Evolutionary conservation across 2,329 filamentous ascomycete species (phyloP).

Genomic region (Colletotrichum coccodes): DNA sequence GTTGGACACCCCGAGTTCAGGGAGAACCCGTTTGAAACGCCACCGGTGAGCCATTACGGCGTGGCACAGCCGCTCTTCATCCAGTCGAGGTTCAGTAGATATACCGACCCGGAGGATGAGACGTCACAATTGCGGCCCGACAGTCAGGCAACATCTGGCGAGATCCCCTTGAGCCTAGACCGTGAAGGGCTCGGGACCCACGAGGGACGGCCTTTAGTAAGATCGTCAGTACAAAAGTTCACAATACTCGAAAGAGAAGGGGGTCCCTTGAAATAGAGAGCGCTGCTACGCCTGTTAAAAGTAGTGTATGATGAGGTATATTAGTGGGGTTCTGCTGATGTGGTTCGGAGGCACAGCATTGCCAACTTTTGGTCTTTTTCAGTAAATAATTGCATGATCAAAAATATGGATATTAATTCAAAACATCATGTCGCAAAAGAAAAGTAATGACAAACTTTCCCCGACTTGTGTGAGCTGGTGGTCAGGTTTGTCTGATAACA

Average conservation of each 20-base stretch:
- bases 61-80: conserved; percentile 22
- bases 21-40: neutral
- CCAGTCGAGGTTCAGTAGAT: conserved; percentile 25
- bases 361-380: neutral
- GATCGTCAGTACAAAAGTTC: conserved; percentile 25
- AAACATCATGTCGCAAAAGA: too few species aligned
- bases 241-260: conserved; percentile 14
- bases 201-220: neutral
- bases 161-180: conserved; percentile 22
- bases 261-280: conserved; percentile 12
- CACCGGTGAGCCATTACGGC: conserved; percentile 3
- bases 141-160: conserved; percentile 21
- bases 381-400: conserved; percentile 9
- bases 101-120: conserved; percentile 21
- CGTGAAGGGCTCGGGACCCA: conserved; percentile 8
- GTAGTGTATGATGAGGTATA: neutral
- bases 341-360: neutral
- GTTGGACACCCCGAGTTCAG: conserved; percentile 9
- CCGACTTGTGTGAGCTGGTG: too few species aligned
- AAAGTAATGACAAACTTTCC: too few species aligned
- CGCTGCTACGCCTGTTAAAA: neutral
- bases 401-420: conserved; percentile 2
- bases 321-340: neutral
- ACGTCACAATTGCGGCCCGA: conserved; percentile 5
- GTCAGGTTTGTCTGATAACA: too few species aligned